Evolutionary conservation across 129 eudicot species (phyloP), one percentile per base, ranked within the genome.

Genomic region (Rutidosis leptorrhynchoides): DNA sequence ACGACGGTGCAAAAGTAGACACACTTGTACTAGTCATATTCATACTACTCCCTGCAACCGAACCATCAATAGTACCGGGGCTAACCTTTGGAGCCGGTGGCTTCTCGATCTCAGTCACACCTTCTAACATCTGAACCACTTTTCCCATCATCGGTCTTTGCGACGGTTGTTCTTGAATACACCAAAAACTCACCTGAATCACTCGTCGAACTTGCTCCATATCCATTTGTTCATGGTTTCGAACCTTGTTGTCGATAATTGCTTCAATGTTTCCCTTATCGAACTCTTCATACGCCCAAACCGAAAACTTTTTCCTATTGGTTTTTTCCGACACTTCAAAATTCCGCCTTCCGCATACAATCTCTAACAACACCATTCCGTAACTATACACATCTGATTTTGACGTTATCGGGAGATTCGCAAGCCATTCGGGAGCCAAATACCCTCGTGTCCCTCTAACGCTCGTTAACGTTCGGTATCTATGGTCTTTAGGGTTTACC

Each of bases 381-480:
- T 49, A 88, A 55, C 98, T 83, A 30, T 83, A 92, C 1, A 92
- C 79, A 69, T 92, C 98, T 0, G 96, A 83, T 54, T 88, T 92
- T 0, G 95, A 79, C 3, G 96, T 92, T 37, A 92, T 81, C 2
- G 96, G 98, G 4, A 88, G 96, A 67, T 88, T 92, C 2, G 98
- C 94, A 9, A 91, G 85, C 98, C 98, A 91, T 54, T 91, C 98
- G 0, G 98, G 98, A 8, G 98, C 96, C 71, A 91, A 55, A 76
- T 91, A 91, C 42, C 97, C 97, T 72, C 96, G 83, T 2, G 97
- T 91, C 17, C 98, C 96, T 70, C 98, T 78, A 52, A 88, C 96
- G 48, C 95, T 85, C 6, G 89, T 92, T 71, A 88, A 58, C 2
- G 90, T 88, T 3, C 98, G 82, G 28, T 90, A 72, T 49, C 96